Evolutionary conservation across 306 rosid species (phyloP), one percentile per base, ranked within the genome.

Genomic region (Vigna radiata): DNA sequence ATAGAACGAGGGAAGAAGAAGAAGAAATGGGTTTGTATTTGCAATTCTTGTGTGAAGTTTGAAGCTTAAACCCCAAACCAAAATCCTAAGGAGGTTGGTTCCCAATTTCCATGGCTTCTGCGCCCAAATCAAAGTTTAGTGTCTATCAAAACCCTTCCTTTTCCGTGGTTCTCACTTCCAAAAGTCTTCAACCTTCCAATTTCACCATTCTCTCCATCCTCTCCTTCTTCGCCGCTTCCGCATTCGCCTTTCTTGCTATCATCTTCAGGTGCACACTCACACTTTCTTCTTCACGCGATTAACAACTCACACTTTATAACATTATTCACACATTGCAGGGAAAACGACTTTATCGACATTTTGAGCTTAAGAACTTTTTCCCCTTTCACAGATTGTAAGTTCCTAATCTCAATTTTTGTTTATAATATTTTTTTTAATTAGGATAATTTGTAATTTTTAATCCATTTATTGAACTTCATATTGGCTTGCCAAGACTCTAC

Each of bases 131-230:
- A 60, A 91, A 92, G 79, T 95, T 92, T 87, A 58, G 85, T 1
- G 92, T 90, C 5, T 92, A 95, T 39, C 97, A 92, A 82, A 90
- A 92, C 81, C 90, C 91, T 72, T 60, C 90, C 3, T 77, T 92
- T 11, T 95, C 97, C 5, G 90, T 93, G 3, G 93, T 89, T 15
- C 94, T 95, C 53, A 95, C 97, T 27, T 84, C 96, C 79, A 88
- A 73, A 63, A 92, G 99, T 66, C 76, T 92, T 58, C 97, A 81
- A 11, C 97, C 97, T 82, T 85, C 97, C 25, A 88, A 83, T 31
- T 81, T 79, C 82, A 78, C 92, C 10, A 69, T 89, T 81, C 73
- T 90, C 43, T 84, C 83, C 72, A 74, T 83, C 84, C 61, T 87
- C 77, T 90, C 83, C 31, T 82, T 92, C 89, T 88, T 90, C 79